A percentile compares a stretch with the other conserved stretches of the same genome.
These are phyloP conservation scores for Talaromyces sp. DNA, from an alignment of 2,329 filamentous ascomycete species.

Conservation along the genomic window DNA sequence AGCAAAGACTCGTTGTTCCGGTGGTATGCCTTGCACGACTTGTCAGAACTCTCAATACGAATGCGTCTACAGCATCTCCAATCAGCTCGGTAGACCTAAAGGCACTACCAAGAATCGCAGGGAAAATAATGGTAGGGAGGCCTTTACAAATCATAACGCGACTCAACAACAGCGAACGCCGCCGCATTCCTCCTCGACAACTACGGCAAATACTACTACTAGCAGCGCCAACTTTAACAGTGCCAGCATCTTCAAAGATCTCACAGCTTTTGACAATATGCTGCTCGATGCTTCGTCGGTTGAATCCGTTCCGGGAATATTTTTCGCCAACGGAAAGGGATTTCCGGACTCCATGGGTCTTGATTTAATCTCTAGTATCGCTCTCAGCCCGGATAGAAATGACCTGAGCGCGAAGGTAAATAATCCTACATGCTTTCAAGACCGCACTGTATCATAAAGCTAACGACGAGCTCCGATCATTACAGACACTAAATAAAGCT, in stretches of 20 bases:
- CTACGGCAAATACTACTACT: background rate
- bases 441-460: background rate
- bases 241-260: background rate
- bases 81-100: slow-evolving; percentile 9
- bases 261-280: background rate
- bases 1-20: slow-evolving; percentile 20
- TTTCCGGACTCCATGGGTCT: background rate
- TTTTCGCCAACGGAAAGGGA: background rate
- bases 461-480: background rate
- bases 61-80: slow-evolving; percentile 11
- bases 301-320: background rate
- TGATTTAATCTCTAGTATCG: background rate
- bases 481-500: background rate
- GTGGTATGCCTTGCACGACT: slow-evolving; percentile 21
- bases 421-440: background rate
- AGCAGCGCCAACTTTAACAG: background rate
- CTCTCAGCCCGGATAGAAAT: background rate
- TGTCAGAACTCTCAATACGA: slow-evolving; percentile 3
- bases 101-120: slow-evolving; percentile 2
- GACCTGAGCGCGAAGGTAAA: background rate
- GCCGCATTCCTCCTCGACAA: background rate
- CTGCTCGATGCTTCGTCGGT: background rate
- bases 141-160: background rate
- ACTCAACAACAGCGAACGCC: background rate
- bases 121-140: background rate